Evolutionary conservation across 2,329 filamentous ascomycete species (phyloP).

Genomic region (Pseudogymnoascus sp.): DNA sequence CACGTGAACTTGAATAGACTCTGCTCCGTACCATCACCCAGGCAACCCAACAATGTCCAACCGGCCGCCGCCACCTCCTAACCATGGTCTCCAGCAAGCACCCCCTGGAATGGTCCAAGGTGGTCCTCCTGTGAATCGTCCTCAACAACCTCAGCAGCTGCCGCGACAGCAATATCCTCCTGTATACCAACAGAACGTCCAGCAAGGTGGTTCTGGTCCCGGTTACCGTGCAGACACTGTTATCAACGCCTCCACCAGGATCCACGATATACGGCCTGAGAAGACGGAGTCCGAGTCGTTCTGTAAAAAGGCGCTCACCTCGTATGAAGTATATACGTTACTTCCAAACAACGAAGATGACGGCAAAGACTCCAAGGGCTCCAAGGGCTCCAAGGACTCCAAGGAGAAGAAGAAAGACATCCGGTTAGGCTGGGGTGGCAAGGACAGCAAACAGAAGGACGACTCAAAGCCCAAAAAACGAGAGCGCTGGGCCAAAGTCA

Average conservation of each 20-base stretch:
- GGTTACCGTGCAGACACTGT: background rate
- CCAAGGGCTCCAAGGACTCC: background rate
- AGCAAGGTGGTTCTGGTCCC: background rate
- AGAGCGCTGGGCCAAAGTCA: conserved; percentile 15
- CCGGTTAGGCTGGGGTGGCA: background rate
- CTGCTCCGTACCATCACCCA: background rate
- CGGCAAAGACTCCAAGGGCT: background rate
- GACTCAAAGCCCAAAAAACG: conserved; percentile 25
- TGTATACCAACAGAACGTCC: background rate
- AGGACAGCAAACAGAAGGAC: background rate
- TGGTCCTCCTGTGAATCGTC: background rate
- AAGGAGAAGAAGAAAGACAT: conserved; percentile 1
- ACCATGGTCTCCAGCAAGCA: background rate
- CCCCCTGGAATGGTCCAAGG: conserved; percentile 1
- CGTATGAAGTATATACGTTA: conserved; percentile 22
- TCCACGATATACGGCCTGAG: conserved; percentile 20
- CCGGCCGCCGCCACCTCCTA: conserved; percentile 1
- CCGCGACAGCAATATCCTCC: background rate
- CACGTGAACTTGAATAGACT: conserved; percentile 2
- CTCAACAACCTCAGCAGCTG: conserved; percentile 8
- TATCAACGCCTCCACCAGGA: conserved; percentile 9
- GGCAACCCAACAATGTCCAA: background rate
- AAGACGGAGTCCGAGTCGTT: conserved; percentile 19
- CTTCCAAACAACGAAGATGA: background rate
- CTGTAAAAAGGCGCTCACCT: conserved; percentile 23